These are phyloP conservation scores for Ascobolus immersus DNA, from an alignment of 495 filamentous ascomycete species.

Conservation along the genomic window DNA sequence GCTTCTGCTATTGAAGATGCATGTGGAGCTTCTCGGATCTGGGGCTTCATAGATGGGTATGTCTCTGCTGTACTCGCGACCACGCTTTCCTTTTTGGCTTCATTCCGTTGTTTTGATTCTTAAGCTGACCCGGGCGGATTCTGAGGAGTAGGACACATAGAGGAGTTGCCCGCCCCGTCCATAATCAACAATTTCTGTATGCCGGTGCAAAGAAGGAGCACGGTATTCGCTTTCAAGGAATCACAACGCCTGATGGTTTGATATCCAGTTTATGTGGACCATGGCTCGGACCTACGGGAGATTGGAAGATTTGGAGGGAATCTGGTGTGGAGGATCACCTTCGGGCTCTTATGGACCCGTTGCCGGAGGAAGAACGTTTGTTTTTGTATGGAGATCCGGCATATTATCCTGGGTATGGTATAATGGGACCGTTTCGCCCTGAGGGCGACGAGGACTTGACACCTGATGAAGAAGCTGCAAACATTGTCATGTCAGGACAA, in stretches of 20 bases:
- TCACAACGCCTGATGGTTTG: background rate
- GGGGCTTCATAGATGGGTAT: background rate
- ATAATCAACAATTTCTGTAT: background rate
- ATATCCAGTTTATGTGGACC: conserved; percentile 1
- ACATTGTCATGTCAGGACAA: conserved; percentile 11
- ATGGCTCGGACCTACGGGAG: background rate
- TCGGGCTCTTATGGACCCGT: no score
- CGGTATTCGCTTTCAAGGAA: background rate
- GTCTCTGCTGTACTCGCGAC: no score
- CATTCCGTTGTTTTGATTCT: no score
- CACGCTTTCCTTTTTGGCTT: no score
- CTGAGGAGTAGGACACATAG: background rate
- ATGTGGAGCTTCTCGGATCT: background rate
- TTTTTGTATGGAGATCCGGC: background rate
- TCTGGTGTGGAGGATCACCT: background rate
- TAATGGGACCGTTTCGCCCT: background rate
- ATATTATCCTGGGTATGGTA: background rate
- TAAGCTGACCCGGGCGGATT: no score
- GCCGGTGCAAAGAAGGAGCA: conserved; percentile 1
- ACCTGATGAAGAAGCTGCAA: conserved; percentile 21
- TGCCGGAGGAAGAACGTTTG: no score
- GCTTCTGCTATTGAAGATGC: no score
- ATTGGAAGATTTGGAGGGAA: background rate
- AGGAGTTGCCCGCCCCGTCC: background rate
- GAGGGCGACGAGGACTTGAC: conserved; percentile 13